A percentile compares a stretch with the other conserved stretches of the same genome.
Evolutionary conservation across 345 rosid genomes (phyloP).

Genomic region (Syzygium oleosum): DNA sequence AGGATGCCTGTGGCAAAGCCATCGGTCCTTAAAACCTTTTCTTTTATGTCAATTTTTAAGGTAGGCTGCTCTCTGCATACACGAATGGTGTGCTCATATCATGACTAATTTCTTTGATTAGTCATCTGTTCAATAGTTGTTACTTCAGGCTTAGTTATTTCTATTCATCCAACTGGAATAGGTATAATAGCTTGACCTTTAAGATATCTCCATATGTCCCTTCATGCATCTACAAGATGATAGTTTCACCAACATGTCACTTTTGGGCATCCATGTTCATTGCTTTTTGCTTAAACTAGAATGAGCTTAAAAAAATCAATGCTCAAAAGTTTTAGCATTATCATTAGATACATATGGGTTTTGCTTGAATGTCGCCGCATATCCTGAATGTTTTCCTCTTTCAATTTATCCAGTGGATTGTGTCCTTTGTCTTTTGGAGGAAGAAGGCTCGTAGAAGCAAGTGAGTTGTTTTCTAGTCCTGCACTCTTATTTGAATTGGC

Average conservation of each 20-base stretch:
- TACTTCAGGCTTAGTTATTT: background rate
- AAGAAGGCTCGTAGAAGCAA: slow-evolving; percentile 73
- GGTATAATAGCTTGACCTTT: background rate
- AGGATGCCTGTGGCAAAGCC: slow-evolving; percentile 36
- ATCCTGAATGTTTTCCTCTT: background rate
- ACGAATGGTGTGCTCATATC: background rate
- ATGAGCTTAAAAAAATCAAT: background rate
- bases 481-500: background rate
- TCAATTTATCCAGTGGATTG: slow-evolving; percentile 58
- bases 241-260: background rate
- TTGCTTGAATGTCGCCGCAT: background rate
- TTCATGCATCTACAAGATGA: background rate
- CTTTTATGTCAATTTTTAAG: slow-evolving; percentile 65
- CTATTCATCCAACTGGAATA: background rate
- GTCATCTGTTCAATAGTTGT: background rate
- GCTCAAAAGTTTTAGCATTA: background rate
- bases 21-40: slow-evolving; percentile 27
- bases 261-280: background rate
- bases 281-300: background rate
- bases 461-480: slow-evolving; percentile 39
- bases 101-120: background rate
- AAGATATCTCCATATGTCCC: background rate
- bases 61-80: slow-evolving; percentile 17
- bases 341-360: background rate
- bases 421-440: slow-evolving; percentile 76